These are phyloP conservation scores for Eucalyptus tenuipes DNA, from an alignment of 345 rosid species.

Conservation along the genomic window DNA sequence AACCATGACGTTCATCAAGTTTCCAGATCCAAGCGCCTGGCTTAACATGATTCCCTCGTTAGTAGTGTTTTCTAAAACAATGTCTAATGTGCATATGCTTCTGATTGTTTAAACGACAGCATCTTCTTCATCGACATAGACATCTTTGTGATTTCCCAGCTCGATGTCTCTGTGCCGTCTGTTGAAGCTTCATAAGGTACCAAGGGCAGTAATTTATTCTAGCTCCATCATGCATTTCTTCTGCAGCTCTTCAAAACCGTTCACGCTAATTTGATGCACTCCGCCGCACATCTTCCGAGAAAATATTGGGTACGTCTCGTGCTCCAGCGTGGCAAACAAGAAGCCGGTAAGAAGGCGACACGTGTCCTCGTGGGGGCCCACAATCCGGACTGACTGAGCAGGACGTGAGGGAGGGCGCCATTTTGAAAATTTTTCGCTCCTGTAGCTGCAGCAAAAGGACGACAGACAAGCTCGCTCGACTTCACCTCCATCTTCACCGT, in stretches of 20 bases:
- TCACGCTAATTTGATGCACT: background rate
- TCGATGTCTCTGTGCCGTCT: background rate
- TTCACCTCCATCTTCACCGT: too few relatives aligned
- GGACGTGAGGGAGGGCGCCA: too few relatives aligned
- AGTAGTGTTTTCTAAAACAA: background rate
- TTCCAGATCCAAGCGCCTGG: background rate
- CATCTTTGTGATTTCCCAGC: background rate
- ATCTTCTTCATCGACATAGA: background rate
- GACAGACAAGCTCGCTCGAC: too few relatives aligned
- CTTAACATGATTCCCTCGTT: background rate
- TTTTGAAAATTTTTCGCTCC: too few relatives aligned
- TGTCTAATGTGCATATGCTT: background rate
- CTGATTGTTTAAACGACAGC: background rate
- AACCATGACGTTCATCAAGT: background rate
- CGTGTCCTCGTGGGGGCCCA: too few relatives aligned
- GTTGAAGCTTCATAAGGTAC: background rate
- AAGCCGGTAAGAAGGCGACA: too few relatives aligned
- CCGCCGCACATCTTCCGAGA: background rate
- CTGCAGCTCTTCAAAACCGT: background rate
- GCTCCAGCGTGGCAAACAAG: too few relatives aligned
- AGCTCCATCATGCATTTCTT: background rate
- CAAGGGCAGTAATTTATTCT: background rate
- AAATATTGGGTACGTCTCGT: too few relatives aligned
- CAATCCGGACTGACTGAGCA: too few relatives aligned
- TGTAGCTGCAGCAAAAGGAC: too few relatives aligned